Evolutionary conservation across 1,139 yeast genomes (phyloP).

Genomic region (Torulaspora globosa): DNA sequence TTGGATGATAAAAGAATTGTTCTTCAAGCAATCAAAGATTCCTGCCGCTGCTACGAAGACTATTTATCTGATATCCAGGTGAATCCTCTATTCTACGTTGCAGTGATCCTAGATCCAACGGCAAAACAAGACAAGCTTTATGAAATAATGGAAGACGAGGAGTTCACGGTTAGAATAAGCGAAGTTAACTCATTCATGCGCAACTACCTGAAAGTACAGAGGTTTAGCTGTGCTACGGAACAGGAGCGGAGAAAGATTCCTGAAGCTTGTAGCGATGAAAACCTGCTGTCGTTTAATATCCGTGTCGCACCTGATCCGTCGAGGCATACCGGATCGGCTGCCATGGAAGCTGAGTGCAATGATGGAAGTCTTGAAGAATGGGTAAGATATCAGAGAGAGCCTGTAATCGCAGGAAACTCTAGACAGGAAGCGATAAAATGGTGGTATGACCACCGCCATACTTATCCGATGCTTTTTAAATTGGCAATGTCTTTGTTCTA

Average conservation of each 20-base stretch:
- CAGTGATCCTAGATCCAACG: slow-evolving; percentile 10
- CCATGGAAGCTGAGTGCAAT: not conserved
- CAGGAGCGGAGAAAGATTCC: not conserved
- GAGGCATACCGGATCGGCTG: not conserved
- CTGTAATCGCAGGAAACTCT: slow-evolving; percentile 1
- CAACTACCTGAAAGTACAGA: not conserved
- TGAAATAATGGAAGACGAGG: not conserved
- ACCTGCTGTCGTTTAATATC: not conserved
- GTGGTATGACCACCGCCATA: slow-evolving; percentile 10
- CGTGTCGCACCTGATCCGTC: not conserved
- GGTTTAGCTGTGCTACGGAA: not conserved
- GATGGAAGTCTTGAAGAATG: slow-evolving; percentile 1
- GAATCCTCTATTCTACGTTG: slow-evolving; percentile 7
- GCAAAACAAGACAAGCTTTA: slow-evolving; percentile 1
- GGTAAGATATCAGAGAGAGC: slow-evolving; percentile 1
- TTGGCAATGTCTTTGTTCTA: slow-evolving; percentile 10
- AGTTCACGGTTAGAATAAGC: not conserved
- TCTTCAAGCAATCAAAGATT: not conserved
- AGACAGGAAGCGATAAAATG: slow-evolving; percentile 6
- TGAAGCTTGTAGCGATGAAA: not conserved
- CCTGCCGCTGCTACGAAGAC: not conserved
- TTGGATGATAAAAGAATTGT: not conserved
- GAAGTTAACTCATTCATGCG: not conserved
- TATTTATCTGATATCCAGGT: not conserved
- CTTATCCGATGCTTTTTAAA: slow-evolving; percentile 8